Percentiles rank a stretch among this genome's conserved stretches.
These are phyloP conservation scores for Sporothrix sp. DNA, from an alignment of 2,329 filamentous ascomycete species.

Conservation along the genomic window DNA sequence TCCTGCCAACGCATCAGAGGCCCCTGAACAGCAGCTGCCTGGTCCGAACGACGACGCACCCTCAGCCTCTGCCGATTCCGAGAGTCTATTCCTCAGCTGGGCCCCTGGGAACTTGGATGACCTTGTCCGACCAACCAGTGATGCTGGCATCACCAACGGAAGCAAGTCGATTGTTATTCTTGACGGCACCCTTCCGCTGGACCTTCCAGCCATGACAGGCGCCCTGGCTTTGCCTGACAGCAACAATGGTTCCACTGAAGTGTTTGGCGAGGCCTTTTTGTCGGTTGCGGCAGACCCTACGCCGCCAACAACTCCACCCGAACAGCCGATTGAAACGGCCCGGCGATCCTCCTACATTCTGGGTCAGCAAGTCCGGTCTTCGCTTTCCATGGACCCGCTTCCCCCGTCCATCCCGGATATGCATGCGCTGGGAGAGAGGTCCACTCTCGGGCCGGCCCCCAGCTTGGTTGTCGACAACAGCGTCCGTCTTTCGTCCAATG, in stretches of 20 bases:
- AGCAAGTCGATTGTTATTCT: constrained; percentile 88
- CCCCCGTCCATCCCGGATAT: constrained; percentile 41
- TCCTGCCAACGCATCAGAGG: constrained; percentile 24
- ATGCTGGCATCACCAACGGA: constrained; percentile 59
- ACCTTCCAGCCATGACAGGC: constrained; percentile 44
- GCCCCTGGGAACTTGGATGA: background rate
- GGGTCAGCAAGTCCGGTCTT: constrained; percentile 35
- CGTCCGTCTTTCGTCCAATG: background rate
- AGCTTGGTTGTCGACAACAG: background rate
- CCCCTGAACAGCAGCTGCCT: constrained; percentile 17
- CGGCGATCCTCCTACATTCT: constrained; percentile 47
- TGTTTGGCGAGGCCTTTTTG: constrained; percentile 43
- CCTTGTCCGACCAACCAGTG: constrained; percentile 35
- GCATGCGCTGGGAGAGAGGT: constrained; percentile 27
- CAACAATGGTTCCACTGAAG: constrained; percentile 34
- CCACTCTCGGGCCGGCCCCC: background rate
- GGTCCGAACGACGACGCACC: constrained; percentile 23
- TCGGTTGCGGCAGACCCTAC: constrained; percentile 43
- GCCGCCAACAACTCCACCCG: constrained; percentile 52
- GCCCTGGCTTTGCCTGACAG: constrained; percentile 33
- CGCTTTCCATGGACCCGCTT: constrained; percentile 30
- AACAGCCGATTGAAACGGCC: constrained; percentile 34
- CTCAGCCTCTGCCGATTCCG: constrained; percentile 33
- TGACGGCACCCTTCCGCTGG: constrained; percentile 50
- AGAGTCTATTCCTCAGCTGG: constrained; percentile 23